Percentiles rank a stretch among this genome's conserved stretches.
phyloP scores from a whole-genome alignment of 2,329 filamentous ascomycete species.

The Penicillium brasilianum region DNA sequence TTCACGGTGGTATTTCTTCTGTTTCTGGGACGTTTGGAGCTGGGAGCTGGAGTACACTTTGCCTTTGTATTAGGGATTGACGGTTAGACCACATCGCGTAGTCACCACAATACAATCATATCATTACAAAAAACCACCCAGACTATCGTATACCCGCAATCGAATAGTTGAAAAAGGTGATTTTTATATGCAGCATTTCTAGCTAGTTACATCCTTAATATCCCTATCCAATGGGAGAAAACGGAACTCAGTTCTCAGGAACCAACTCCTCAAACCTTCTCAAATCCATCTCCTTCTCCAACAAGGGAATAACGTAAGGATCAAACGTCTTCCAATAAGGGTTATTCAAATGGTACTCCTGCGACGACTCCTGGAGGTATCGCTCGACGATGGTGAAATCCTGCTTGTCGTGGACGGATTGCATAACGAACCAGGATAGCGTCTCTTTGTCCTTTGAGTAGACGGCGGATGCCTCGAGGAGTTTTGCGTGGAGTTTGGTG shows the following conservation, averaged over 20 bases:
- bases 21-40: not conserved
- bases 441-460: constrained; percentile 76
- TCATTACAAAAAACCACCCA: not conserved
- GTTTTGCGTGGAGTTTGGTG: constrained; percentile 71
- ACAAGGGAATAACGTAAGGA: constrained; percentile 71
- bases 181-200: too few species aligned
- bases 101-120: constrained; percentile 1
- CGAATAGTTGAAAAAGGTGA: too few species aligned
- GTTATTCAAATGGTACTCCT: constrained; percentile 69
- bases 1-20: not conserved
- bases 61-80: not conserved
- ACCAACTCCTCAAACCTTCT: constrained; percentile 70
- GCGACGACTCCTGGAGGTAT: constrained; percentile 66
- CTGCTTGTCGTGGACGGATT: constrained; percentile 69
- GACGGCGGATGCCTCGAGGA: constrained; percentile 74
- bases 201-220: not conserved
- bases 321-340: constrained; percentile 79
- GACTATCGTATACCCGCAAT: not conserved
- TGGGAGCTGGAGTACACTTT: not conserved
- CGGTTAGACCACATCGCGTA: not conserved
- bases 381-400: constrained; percentile 78
- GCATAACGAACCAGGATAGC: constrained; percentile 76
- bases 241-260: too few species aligned
- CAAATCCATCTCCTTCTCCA: constrained; percentile 73
- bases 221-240: not conserved